Evolutionary conservation across 441 rosid genomes (phyloP), one percentile per base, ranked within the genome.

Genomic region (Eruca vesicaria): DNA sequence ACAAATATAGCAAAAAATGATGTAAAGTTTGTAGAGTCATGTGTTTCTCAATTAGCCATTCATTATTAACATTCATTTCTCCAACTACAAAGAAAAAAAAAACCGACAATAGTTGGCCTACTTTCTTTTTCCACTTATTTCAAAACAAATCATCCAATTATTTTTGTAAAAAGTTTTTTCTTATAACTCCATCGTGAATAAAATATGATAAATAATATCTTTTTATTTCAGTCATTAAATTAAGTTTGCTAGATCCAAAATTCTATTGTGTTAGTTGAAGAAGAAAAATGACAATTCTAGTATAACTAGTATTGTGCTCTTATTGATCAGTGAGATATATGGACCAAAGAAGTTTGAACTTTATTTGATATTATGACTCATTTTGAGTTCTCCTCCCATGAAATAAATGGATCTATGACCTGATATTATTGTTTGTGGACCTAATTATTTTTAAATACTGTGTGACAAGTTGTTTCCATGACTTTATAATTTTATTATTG

Each of bases 21-120:
- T 78, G 50, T 73, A 33, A 43, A 55, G 66, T 78, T 78, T 78
- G 81, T 78, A 31, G 69, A 53, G 78, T 78, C 81, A 78, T 72
- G 81, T 78, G 81, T 78, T 73, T 73, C 66, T 66, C 62, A 68
- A 32, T 61, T 62, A 63, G 62, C 74, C 71, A 62, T 68, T 72
- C 78, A 61, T 62, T 67, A 71, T 36, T 60, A 29, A 29, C 32
- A 29, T 36, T 77, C 38, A 56, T 43, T 64, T 76, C 62, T 70
- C 57, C 68, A 72, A 41, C 80, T 71, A 59, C 8, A 71, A 29
- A 35, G 18, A 9, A 41, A 16, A 53, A 19, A 53, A 20, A 9
- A 31, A 33, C 80, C 73, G 77, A 77, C 77, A 66, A 50, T 9
- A 50, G 31, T 50, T 77, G 77, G 64, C 66, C 76, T 71, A 71